Conservation (phyloP, 208 protist genomes). For the Acanthamoeba lugdunensis region DNA sequence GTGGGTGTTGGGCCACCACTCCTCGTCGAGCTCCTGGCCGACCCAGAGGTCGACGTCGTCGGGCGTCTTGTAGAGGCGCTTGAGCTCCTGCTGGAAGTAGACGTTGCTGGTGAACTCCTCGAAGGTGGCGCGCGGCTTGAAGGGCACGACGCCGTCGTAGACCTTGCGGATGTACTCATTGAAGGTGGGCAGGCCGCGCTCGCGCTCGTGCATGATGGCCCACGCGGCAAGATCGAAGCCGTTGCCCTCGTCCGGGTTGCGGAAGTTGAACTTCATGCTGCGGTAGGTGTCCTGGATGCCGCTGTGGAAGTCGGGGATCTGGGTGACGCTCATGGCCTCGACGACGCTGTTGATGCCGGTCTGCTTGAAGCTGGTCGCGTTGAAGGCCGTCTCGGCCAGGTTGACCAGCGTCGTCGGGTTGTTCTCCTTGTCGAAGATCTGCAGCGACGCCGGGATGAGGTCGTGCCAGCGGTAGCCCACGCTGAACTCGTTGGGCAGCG, state of each 20-base stretch:
- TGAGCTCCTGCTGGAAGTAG: background rate
- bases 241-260: constrained; percentile 31
- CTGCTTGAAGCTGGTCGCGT: background rate
- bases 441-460: background rate
- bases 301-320: constrained; percentile 17
- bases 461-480: background rate
- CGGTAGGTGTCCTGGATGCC: background rate
- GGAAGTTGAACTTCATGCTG: constrained; percentile 23
- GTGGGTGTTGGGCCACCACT: constrained; percentile 26
- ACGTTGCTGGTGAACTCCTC: constrained; percentile 57
- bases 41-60: constrained; percentile 56
- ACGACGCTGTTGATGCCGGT: background rate
- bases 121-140: constrained; percentile 1
- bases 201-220: constrained; percentile 17
- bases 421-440: background rate
- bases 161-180: background rate
- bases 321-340: background rate
- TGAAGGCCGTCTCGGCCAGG: constrained; percentile 8
- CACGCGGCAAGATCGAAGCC: constrained; percentile 31
- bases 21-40: background rate
- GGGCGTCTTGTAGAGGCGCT: background rate
- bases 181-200: constrained; percentile 28
- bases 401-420: background rate
- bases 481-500: constrained; percentile 45
- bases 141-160: constrained; percentile 15